Base-by-base conservation (phyloP, 2,329 filamentous ascomycete genomes). In the Aureobasidium vineae region DNA sequence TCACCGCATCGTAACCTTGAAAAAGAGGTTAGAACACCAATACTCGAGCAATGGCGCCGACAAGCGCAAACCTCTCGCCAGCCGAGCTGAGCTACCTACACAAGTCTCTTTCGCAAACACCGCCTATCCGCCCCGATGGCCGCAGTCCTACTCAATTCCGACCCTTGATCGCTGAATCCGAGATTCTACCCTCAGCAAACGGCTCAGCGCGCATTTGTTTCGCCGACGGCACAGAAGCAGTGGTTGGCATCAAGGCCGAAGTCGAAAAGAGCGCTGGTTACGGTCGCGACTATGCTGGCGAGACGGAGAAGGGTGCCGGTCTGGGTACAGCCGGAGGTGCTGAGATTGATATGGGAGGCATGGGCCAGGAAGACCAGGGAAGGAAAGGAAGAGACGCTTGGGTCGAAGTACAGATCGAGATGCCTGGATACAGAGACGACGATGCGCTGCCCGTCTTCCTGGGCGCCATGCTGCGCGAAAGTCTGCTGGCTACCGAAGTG, bases 81-180 rank as follows among this genome's bases (percentile, higher is more conserved):
- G 92, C 95, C 74, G 95, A 99, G 81, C 90, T 99, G 74, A 92
- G 93, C 72, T 99, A 97, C 81, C 87, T 98, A 61, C 92, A 96
- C 83, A 87, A 86, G 70, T 93, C 94, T 6, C 91, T 99, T 74
- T 85, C 88, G 8, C 88, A 93, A 68, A 80, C 80, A 50, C 92
- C 92, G 13, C 92, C 95, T 23, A 90, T 98, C 76, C 92, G 95
- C 28, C 91, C 94, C 26, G 95, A 99, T 78, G 90, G 90, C 70
- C 91, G 93, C 74, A 80, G 86, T 21, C 82, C 92, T 23, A 90
- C 88, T 40, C 91, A 97, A 77, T 98, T 98, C 82, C 91, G 95
- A 3, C 92, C 94, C 0, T 82, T 99, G 66, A 87, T 90, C 21
- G 95, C 95, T 68, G 95, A 99, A 81, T 92, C 90, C 65, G 90